These are phyloP conservation scores for Euphorbia celastroides DNA, from an alignment of 441 rosid genomes.

Conservation along the genomic window DNA sequence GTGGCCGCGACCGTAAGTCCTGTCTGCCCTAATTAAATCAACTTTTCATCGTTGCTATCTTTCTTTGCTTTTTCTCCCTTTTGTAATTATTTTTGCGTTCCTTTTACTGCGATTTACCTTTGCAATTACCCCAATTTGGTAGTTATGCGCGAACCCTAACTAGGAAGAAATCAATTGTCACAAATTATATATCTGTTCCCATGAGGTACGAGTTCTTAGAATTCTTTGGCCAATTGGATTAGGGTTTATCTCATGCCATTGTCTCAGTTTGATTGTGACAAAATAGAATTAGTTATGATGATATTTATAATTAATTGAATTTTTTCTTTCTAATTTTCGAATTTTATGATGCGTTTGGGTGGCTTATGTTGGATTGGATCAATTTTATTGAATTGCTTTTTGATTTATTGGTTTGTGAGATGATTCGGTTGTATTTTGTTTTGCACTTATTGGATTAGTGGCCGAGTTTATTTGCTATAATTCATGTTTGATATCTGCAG, in stretches of 20 bases:
- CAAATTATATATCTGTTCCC: neutral
- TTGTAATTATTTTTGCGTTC: neutral
- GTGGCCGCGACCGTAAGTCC: constrained; percentile 92
- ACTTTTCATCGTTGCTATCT: neutral
- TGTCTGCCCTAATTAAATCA: neutral
- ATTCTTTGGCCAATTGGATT: neutral
- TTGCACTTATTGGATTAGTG: neutral
- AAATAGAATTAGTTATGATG: too few species aligned
- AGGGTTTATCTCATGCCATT: too few species aligned
- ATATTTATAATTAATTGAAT: too few species aligned
- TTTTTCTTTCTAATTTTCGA: too few species aligned
- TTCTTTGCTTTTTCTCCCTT: neutral
- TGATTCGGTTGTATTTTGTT: neutral
- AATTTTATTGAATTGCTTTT: neutral
- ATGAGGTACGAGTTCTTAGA: neutral
- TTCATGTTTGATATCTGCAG: constrained; percentile 35
- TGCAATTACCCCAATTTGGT: neutral
- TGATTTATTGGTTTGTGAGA: neutral
- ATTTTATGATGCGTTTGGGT: too few species aligned
- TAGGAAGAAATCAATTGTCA: neutral
- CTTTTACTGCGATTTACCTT: neutral
- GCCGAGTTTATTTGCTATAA: neutral
- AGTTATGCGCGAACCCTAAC: neutral
- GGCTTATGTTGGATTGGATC: too few species aligned
- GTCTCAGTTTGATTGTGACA: too few species aligned